These are phyloP conservation scores for Epichloe aotearoae DNA, from an alignment of 2,329 filamentous ascomycete species.

Conservation along the genomic window DNA sequence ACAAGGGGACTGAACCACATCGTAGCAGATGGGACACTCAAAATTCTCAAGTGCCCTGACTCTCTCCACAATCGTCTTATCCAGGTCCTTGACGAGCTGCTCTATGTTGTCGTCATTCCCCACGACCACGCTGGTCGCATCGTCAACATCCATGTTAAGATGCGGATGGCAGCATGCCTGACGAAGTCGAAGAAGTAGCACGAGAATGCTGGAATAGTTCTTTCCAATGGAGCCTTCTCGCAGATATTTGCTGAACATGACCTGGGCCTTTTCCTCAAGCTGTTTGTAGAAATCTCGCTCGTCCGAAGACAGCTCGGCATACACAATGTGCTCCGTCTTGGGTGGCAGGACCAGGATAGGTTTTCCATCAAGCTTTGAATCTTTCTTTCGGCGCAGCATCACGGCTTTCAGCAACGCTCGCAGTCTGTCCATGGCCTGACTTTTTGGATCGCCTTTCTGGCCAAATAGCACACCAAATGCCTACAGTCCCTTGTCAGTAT, in stretches of 20 bases:
- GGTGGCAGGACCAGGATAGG: slow-evolving; percentile 66
- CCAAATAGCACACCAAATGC: slow-evolving; percentile 29
- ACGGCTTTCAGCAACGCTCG: slow-evolving; percentile 67
- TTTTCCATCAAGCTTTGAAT: slow-evolving; percentile 64
- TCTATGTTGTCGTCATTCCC: slow-evolving; percentile 33
- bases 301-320: slow-evolving; percentile 56
- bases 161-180: slow-evolving; percentile 44
- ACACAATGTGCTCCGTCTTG: slow-evolving; percentile 64
- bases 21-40: slow-evolving; percentile 74
- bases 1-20: slow-evolving; percentile 58
- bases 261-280: slow-evolving; percentile 52
- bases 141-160: slow-evolving; percentile 21
- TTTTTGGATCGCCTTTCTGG: slow-evolving; percentile 33
- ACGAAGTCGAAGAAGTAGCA: slow-evolving; percentile 68
- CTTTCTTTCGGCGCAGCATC: slow-evolving; percentile 72
- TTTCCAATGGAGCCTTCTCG: slow-evolving; percentile 51
- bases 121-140: slow-evolving; percentile 22
- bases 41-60: slow-evolving; percentile 48
- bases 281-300: slow-evolving; percentile 69
- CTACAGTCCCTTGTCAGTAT: slow-evolving; percentile 13
- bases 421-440: slow-evolving; percentile 55
- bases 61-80: slow-evolving; percentile 47
- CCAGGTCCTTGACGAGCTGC: slow-evolving; percentile 48
- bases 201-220: slow-evolving; percentile 65
- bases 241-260: slow-evolving; percentile 67